phyloP scores from a whole-genome alignment of 768 basidiomycete genomes.

The Leccinum arenicola region DNA sequence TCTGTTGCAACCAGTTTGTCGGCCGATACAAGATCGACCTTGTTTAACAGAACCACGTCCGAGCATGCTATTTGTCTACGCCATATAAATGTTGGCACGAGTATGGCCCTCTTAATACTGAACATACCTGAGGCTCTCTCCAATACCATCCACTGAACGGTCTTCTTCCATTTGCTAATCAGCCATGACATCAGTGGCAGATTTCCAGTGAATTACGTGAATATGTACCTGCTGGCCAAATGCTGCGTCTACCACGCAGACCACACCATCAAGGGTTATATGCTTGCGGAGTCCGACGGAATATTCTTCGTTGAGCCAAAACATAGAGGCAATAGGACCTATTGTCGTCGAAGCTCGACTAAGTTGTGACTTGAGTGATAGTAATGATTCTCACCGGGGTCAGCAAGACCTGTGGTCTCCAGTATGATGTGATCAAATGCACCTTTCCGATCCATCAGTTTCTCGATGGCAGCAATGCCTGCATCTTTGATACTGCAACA shows the following conservation, averaged over 20 bases:
- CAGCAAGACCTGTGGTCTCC: slow-evolving; percentile 94
- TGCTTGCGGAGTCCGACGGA: slow-evolving; percentile 63
- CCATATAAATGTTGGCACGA: neutral
- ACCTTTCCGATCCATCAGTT: slow-evolving; percentile 82
- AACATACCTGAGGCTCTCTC: slow-evolving; percentile 75
- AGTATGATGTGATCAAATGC: slow-evolving; percentile 93
- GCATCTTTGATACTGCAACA: slow-evolving; percentile 97
- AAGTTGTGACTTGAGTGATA: neutral
- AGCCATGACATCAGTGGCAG: slow-evolving; percentile 1
- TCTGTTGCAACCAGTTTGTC: slow-evolving; percentile 49
- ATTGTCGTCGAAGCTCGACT: slow-evolving; percentile 2
- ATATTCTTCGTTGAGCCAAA: slow-evolving; percentile 86
- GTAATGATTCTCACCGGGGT: slow-evolving; percentile 62
- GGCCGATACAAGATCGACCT: slow-evolving; percentile 68
- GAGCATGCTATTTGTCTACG: slow-evolving; percentile 90
- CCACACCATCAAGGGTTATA: slow-evolving; percentile 82
- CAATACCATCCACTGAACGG: slow-evolving; percentile 57
- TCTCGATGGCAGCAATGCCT: slow-evolving; percentile 91
- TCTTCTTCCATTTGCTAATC: slow-evolving; percentile 85
- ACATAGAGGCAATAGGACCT: slow-evolving; percentile 87
- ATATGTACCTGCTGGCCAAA: slow-evolving; percentile 60
- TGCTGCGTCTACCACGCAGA: slow-evolving; percentile 88
- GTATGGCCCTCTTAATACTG: neutral
- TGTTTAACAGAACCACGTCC: slow-evolving; percentile 91
- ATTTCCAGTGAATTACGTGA: slow-evolving; percentile 31